Conservation (phyloP, 208 protist genomes). For the Trypanosoma congolense region DNA sequence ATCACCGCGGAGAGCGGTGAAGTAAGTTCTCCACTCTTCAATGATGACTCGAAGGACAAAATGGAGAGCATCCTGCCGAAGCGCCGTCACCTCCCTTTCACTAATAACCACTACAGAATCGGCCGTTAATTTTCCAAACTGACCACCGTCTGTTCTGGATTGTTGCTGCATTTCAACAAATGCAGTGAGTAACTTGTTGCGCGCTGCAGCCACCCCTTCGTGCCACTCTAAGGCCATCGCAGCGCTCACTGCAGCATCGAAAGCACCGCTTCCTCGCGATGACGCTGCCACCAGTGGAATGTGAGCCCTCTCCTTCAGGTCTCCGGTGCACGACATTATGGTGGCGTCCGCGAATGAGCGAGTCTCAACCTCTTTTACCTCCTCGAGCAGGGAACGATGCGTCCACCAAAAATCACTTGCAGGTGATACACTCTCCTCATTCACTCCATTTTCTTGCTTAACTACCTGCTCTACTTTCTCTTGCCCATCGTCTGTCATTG, state of each 20-base stretch:
- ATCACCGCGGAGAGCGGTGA: not conserved
- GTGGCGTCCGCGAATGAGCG: conserved; percentile 16
- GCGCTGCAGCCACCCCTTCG: conserved; percentile 6
- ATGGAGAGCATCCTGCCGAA: conserved; percentile 1
- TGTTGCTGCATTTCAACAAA: conserved; percentile 8
- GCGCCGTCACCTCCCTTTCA: not conserved
- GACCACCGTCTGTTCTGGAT: not conserved
- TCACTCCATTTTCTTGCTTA: not conserved
- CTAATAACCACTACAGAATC: not conserved
- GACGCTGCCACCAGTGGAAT: not conserved
- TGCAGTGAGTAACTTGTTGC: conserved; percentile 6
- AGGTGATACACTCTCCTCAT: not conserved
- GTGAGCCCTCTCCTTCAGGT: conserved; percentile 9
- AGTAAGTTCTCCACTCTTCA: conserved; percentile 8
- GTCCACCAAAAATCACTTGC: conserved; percentile 43
- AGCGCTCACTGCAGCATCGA: not conserved
- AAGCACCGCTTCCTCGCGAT: not conserved
- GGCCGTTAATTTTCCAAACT: not conserved
- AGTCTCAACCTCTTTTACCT: conserved; percentile 23
- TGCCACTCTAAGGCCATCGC: not conserved
- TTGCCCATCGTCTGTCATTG: too few relatives aligned
- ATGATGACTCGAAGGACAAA: conserved; percentile 15
- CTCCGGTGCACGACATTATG: conserved; percentile 8
- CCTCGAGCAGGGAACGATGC: conserved; percentile 38
- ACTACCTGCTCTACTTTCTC: not conserved